These are phyloP conservation scores for Alloteropsis semialata DNA, from an alignment of 176 grass and related monocot species.

Conservation along the genomic window DNA sequence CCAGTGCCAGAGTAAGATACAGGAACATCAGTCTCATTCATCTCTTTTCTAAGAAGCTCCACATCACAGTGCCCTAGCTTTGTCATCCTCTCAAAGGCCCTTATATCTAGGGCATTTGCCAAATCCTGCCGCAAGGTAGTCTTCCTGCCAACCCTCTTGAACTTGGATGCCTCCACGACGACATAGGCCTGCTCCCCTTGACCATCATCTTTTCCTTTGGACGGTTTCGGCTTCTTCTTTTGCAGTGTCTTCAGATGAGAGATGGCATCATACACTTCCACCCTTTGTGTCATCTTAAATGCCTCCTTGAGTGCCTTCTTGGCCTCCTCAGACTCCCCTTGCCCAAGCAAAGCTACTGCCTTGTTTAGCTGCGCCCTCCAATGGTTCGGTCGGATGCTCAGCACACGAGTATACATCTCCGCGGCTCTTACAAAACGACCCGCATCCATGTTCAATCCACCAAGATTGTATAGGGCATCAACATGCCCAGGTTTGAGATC, in stretches of 20 bases:
- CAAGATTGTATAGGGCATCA: constrained; percentile 93
- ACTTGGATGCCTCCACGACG: constrained; percentile 91
- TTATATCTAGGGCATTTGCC: constrained; percentile 94
- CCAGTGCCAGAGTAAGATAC: constrained; percentile 84
- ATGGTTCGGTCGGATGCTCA: constrained; percentile 70
- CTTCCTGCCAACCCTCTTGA: constrained; percentile 70
- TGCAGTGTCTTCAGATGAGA: constrained; percentile 91
- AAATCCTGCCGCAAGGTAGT: constrained; percentile 83
- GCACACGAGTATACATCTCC: constrained; percentile 88
- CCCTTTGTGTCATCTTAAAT: constrained; percentile 95
- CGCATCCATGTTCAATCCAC: constrained; percentile 81
- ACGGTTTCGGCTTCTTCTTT: constrained; percentile 72
- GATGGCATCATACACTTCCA: constrained; percentile 97
- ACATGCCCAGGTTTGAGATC: constrained; percentile 96
- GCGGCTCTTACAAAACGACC: constrained; percentile 68
- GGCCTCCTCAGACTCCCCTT: constrained; percentile 86
- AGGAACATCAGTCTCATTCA: constrained; percentile 95
- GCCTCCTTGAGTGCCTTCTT: constrained; percentile 95
- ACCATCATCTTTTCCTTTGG: constrained; percentile 45
- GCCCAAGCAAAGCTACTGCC: constrained; percentile 83
- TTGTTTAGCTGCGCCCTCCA: constrained; percentile 96
- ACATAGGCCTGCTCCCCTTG: constrained; percentile 62
- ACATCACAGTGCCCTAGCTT: constrained; percentile 67
- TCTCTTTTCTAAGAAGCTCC: constrained; percentile 78
- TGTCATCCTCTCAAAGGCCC: constrained; percentile 77